Evolutionary conservation across 2,329 filamentous ascomycete genomes (phyloP).

Genomic region (Colletotrichum camelliae): DNA sequence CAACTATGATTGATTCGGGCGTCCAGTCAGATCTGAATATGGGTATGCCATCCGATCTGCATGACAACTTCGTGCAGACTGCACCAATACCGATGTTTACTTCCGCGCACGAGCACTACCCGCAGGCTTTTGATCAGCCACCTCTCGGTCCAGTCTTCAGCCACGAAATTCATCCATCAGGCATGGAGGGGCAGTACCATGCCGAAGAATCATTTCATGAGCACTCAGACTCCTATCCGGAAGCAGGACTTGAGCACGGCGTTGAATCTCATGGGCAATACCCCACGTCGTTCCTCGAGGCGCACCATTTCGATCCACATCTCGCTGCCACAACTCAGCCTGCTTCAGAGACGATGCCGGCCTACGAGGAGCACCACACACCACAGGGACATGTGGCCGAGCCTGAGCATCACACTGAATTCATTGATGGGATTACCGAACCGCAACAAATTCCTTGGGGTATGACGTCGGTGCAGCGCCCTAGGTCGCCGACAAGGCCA

Average conservation of each 20-base stretch:
- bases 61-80: neutral
- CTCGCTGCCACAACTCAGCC: neutral
- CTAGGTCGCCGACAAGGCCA: neutral
- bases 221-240: conserved; percentile 1
- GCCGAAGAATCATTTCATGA: neutral
- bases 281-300: conserved; percentile 5
- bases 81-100: conserved; percentile 5
- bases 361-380: neutral
- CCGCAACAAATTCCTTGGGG: conserved; percentile 19
- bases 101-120: neutral
- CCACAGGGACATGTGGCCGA: neutral
- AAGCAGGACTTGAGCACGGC: conserved; percentile 2
- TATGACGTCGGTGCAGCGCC: neutral
- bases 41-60: neutral
- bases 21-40: conserved; percentile 5
- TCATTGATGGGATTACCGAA: conserved; percentile 13
- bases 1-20: conserved; percentile 15
- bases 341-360: neutral
- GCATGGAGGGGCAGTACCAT: neutral
- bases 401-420: neutral
- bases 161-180: neutral
- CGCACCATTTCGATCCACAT: neutral
- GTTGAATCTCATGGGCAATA: neutral
- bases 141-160: neutral
- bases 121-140: conserved; percentile 6